Evolutionary conservation across 345 rosid species (phyloP).

Genomic region (Melaleuca alternifolia): DNA sequence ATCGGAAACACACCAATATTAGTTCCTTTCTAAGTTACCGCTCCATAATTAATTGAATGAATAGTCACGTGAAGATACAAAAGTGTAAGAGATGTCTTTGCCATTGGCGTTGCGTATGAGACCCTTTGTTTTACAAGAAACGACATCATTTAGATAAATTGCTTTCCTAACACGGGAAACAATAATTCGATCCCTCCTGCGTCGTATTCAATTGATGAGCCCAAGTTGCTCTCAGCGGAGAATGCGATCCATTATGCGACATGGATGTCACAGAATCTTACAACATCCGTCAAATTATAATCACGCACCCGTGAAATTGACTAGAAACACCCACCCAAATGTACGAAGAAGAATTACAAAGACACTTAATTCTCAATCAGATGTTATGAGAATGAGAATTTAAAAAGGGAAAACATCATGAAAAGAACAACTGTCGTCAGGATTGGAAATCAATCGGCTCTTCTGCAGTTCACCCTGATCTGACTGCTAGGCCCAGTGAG

Average conservation of each 20-base stretch:
- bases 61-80: neutral
- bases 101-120: neutral
- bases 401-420: neutral
- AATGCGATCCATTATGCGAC: neutral
- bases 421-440: neutral
- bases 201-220: neutral
- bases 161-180: neutral
- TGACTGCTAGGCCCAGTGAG: slow-evolving; percentile 3
- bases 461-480: neutral
- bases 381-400: neutral
- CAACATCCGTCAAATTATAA: neutral
- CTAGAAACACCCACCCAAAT: neutral
- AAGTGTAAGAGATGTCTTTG: neutral
- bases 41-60: no score
- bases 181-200: neutral
- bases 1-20: no score
- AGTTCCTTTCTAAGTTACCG: no score
- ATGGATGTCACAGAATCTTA: neutral
- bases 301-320: neutral
- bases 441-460: neutral
- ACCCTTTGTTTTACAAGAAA: neutral
- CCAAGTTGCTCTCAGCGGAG: neutral
- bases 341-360: neutral
- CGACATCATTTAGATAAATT: neutral
- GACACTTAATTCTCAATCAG: neutral